Evolutionary conservation across 306 rosid species (phyloP).

Genomic region (Vicia villosa): DNA sequence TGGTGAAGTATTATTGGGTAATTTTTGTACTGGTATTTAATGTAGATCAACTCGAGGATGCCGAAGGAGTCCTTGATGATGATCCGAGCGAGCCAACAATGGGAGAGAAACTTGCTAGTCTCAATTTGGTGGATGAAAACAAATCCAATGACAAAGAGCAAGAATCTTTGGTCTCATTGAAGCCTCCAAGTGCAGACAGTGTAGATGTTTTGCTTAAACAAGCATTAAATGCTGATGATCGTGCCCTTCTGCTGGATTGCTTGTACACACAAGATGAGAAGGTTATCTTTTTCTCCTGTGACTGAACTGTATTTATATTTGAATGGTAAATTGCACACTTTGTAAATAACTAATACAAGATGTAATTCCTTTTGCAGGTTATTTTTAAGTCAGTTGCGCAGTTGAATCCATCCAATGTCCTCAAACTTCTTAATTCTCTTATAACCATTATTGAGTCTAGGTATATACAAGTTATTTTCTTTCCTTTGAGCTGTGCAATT

Average conservation of each 20-base stretch:
- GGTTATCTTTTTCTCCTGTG: slow-evolving; percentile 42
- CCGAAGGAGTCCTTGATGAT: slow-evolving; percentile 53
- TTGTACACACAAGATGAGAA: slow-evolving; percentile 77
- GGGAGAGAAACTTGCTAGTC: slow-evolving; percentile 80
- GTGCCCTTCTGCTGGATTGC: slow-evolving; percentile 68
- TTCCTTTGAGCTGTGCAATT: neutral
- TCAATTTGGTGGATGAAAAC: slow-evolving; percentile 50
- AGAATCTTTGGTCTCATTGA: slow-evolving; percentile 44
- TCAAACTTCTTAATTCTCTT: slow-evolving; percentile 70
- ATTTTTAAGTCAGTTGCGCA: slow-evolving; percentile 66
- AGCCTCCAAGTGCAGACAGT: slow-evolving; percentile 82
- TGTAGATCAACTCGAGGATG: slow-evolving; percentile 45
- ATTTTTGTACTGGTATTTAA: slow-evolving; percentile 5
- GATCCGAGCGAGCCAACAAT: slow-evolving; percentile 70
- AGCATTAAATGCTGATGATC: slow-evolving; percentile 83
- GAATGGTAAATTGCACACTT: neutral
- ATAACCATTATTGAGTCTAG: slow-evolving; percentile 68
- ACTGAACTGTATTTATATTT: neutral
- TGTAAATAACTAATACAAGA: neutral
- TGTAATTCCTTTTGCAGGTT: slow-evolving; percentile 54
- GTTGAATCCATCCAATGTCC: slow-evolving; percentile 61
- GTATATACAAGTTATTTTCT: slow-evolving; percentile 32
- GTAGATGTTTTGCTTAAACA: slow-evolving; percentile 80
- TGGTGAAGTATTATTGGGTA: slow-evolving; percentile 7
- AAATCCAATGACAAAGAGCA: slow-evolving; percentile 39